phyloP scores from a whole-genome alignment of 2,329 filamentous ascomycete genomes.

The Claviceps purpurea region DNA sequence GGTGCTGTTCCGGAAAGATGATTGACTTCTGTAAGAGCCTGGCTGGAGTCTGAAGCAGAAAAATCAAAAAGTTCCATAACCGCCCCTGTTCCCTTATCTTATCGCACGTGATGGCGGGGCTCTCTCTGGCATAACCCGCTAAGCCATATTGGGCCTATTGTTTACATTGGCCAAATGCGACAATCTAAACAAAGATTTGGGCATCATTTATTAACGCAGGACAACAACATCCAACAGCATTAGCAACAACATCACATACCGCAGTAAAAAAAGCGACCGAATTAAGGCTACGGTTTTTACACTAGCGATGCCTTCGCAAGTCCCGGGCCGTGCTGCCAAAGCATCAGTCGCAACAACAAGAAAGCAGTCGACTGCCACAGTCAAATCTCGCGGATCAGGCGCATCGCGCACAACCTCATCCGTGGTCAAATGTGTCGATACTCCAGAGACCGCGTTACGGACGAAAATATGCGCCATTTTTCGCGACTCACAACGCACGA shows the following conservation, averaged over 20 bases:
- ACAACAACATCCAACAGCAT: background rate
- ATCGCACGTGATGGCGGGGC: slow-evolving; percentile 21
- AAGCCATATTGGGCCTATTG: slow-evolving; percentile 19
- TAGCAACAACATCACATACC: background rate
- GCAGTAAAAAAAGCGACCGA: background rate
- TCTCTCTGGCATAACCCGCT: slow-evolving; percentile 7
- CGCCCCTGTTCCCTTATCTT: slow-evolving; percentile 10
- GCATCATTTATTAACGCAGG: background rate
- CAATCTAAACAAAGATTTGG: slow-evolving; percentile 15
- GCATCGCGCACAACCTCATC: slow-evolving; percentile 34
- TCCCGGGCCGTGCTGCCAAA: slow-evolving; percentile 32
- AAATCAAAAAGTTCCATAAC: background rate
- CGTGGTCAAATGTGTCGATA: slow-evolving; percentile 68
- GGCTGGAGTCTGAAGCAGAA: background rate
- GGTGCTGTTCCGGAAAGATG: background rate
- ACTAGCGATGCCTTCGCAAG: slow-evolving; percentile 34
- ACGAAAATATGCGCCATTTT: slow-evolving; percentile 61
- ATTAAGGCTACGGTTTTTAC: background rate
- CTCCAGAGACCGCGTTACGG: slow-evolving; percentile 56
- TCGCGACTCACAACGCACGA: slow-evolving; percentile 74
- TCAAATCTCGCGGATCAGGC: slow-evolving; percentile 29
- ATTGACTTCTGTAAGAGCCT: background rate
- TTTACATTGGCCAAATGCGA: slow-evolving; percentile 18
- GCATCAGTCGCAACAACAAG: slow-evolving; percentile 27
- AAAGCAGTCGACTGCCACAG: slow-evolving; percentile 24